Evolutionary conservation across 1,284 basidiomycete genomes (phyloP).

Genomic region (Ustilago loliicola): DNA sequence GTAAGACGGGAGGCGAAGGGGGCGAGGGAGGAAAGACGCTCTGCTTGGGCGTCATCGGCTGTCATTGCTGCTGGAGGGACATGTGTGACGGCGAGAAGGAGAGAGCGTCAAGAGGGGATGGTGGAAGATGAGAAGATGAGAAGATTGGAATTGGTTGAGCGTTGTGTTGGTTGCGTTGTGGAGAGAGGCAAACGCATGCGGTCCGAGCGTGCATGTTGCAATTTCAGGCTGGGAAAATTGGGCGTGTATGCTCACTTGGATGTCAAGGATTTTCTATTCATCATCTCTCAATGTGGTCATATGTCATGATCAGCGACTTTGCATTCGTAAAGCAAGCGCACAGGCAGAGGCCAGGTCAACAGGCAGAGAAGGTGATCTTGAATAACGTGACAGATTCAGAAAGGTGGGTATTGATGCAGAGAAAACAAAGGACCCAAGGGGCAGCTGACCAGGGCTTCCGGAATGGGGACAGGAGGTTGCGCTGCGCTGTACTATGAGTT

Average conservation of each 20-base stretch:
- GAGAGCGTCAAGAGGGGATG: too few species aligned
- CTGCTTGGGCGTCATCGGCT: slow-evolving; percentile 45
- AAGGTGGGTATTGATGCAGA: background rate
- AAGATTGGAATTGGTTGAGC: slow-evolving; percentile 3
- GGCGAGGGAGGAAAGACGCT: slow-evolving; percentile 29
- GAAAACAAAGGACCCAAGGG: background rate
- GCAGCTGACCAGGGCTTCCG: background rate
- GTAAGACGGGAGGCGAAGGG: slow-evolving; percentile 6
- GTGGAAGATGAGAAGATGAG: too few species aligned
- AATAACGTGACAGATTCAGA: background rate
- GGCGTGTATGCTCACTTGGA: background rate
- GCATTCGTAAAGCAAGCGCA: too few species aligned
- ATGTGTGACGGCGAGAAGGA: background rate
- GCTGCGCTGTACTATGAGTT: background rate
- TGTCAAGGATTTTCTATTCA: too few species aligned
- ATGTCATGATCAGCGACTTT: too few species aligned
- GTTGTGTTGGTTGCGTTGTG: slow-evolving; percentile 20
- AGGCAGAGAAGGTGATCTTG: too few species aligned
- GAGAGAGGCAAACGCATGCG: slow-evolving; percentile 11
- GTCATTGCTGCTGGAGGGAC: background rate
- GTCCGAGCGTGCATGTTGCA: slow-evolving; percentile 29
- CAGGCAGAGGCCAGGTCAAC: background rate
- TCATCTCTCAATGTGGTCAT: too few species aligned
- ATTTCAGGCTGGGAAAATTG: background rate
- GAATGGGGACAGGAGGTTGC: background rate